Percentiles rank a stretch among this genome's conserved stretches.
phyloP scores from a whole-genome alignment of 2,329 filamentous ascomycete species.

The Fusarium duplospermum region DNA sequence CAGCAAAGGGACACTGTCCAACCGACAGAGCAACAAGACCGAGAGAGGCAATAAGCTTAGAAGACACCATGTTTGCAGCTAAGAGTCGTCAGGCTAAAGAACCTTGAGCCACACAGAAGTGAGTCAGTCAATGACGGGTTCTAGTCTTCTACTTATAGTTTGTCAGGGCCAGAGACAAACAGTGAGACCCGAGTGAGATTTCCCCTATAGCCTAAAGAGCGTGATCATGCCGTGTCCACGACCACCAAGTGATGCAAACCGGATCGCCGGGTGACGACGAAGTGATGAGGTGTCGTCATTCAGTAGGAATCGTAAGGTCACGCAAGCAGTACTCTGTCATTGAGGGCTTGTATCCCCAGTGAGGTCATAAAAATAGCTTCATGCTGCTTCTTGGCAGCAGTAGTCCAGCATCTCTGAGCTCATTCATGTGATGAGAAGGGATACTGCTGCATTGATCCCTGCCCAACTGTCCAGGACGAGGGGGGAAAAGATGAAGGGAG shows the following conservation, averaged over 20 bases:
- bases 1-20: slow-evolving; percentile 52
- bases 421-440: slow-evolving; percentile 4
- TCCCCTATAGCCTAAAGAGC: neutral
- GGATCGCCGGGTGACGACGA: slow-evolving; percentile 1
- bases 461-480: neutral
- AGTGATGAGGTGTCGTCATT: slow-evolving; percentile 8
- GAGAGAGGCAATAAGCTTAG: slow-evolving; percentile 35
- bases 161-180: neutral
- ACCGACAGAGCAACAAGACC: slow-evolving; percentile 43
- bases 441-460: slow-evolving; percentile 11
- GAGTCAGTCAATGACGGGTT: neutral
- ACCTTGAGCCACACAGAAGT: neutral
- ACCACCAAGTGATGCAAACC: slow-evolving; percentile 9
- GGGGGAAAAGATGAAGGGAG: neutral
- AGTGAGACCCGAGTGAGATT: neutral
- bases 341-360: neutral
- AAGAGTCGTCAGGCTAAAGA: neutral
- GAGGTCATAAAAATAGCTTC: slow-evolving; percentile 11
- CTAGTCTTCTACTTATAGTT: slow-evolving; percentile 28
- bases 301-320: slow-evolving; percentile 7
- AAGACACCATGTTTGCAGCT: slow-evolving; percentile 42
- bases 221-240: neutral
- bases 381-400: slow-evolving; percentile 11
- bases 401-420: neutral
- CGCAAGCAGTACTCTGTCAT: neutral